Evolutionary conservation across 192 early-diverging fungal genomes (phyloP).

Genomic region (Coemansia sp.): DNA sequence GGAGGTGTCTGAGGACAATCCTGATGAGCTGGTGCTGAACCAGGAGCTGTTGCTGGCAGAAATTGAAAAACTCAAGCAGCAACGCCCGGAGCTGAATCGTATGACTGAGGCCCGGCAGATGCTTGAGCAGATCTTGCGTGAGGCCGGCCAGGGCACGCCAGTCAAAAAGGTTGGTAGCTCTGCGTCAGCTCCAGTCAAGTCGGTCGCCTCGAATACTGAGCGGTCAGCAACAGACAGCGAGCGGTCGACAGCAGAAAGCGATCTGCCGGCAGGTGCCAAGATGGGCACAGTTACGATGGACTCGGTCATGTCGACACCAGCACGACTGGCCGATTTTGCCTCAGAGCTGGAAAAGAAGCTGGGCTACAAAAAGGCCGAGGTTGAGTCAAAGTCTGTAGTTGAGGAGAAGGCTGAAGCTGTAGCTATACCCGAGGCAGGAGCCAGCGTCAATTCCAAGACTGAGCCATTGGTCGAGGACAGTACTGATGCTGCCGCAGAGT

Average conservation of each 20-base stretch:
- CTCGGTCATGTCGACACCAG: constrained; percentile 41
- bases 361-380: constrained; percentile 16
- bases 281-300: constrained; percentile 55
- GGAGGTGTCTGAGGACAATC: constrained; percentile 28
- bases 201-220: not conserved
- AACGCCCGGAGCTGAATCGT: constrained; percentile 44
- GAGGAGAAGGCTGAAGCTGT: not conserved
- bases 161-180: constrained; percentile 20
- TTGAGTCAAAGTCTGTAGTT: not conserved
- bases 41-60: constrained; percentile 50
- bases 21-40: constrained; percentile 37
- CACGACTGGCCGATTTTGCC: constrained; percentile 46
- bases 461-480: not conserved
- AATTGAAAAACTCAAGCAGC: constrained; percentile 49
- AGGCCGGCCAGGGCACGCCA: constrained; percentile 41
- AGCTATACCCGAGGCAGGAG: not conserved
- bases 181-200: not conserved
- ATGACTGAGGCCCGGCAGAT: constrained; percentile 54
- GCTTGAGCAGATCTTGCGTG: constrained; percentile 46
- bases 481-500: not conserved
- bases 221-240: not conserved
- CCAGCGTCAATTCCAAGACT: not conserved
- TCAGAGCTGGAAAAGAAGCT: constrained; percentile 53
- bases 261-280: constrained; percentile 33
- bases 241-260: not conserved